Percentiles rank a stretch among this genome's conserved stretches.
Conservation (phyloP, 2,329 filamentous ascomycete species). For the Apiospora kogelbergensis region DNA sequence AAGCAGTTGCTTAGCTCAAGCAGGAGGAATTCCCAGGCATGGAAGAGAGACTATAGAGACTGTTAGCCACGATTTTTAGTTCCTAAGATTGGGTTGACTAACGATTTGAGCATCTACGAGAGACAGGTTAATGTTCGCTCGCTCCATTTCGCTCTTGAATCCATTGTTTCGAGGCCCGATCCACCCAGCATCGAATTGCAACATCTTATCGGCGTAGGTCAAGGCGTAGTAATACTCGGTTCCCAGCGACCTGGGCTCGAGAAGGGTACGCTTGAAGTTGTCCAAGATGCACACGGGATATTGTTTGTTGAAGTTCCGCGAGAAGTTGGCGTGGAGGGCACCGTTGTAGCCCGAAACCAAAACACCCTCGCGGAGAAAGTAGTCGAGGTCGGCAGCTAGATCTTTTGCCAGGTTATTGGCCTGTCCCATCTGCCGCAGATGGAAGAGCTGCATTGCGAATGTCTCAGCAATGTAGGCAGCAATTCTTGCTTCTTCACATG, state of each 20-base stretch:
- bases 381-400: constrained; percentile 73
- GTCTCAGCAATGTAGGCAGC: constrained; percentile 85
- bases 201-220: constrained; percentile 70
- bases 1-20: constrained; percentile 74
- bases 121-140: constrained; percentile 87
- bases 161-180: constrained; percentile 66
- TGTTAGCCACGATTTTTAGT: constrained; percentile 31
- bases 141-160: constrained; percentile 78
- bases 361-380: constrained; percentile 77
- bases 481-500: constrained; percentile 66
- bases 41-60: constrained; percentile 66
- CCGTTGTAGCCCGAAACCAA: constrained; percentile 80
- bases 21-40: constrained; percentile 86
- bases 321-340: constrained; percentile 82
- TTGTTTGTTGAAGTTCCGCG: constrained; percentile 77
- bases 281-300: constrained; percentile 73
- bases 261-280: constrained; percentile 74
- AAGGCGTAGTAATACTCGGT: constrained; percentile 83
- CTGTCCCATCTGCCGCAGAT: constrained; percentile 74
- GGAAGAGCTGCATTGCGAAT: constrained; percentile 87
- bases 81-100: constrained; percentile 17
- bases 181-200: constrained; percentile 80
- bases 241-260: constrained; percentile 68
- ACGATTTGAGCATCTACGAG: constrained; percentile 89
- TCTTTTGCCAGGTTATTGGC: constrained; percentile 64